These are phyloP conservation scores for Mimosa pudica DNA, from an alignment of 306 rosid genomes.

Conservation along the genomic window DNA sequence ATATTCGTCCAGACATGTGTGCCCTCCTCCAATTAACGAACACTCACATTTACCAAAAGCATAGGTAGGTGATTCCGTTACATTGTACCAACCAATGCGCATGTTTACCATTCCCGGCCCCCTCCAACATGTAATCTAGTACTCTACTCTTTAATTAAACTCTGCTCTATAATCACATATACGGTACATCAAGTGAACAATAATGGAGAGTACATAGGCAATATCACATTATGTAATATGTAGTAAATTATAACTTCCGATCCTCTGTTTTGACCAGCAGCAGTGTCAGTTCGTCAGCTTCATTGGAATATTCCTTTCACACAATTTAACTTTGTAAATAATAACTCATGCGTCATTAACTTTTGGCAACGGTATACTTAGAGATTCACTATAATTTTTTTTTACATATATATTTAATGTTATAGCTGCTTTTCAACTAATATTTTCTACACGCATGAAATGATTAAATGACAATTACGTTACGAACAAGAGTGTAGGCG, in stretches of 20 bases:
- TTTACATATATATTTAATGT: no score
- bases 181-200: no score
- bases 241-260: no score
- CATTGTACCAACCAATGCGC: background rate
- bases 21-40: conserved; percentile 4
- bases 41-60: conserved; percentile 6
- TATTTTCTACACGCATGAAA: no score
- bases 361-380: no score
- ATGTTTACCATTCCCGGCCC: no score
- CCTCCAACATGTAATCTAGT: no score
- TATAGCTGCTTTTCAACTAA: background rate
- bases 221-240: no score
- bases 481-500: background rate
- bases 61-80: background rate
- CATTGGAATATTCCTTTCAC: no score
- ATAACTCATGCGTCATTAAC: background rate
- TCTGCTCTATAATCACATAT: no score
- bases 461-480: background rate
- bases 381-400: background rate
- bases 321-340: no score
- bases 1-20: conserved; percentile 19
- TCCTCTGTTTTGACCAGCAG: background rate
- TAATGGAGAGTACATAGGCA: background rate
- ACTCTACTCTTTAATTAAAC: no score
- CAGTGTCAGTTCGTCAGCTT: background rate